A percentile compares a stretch with the other conserved stretches of the same genome.
Evolutionary conservation across 2,329 filamentous ascomycete species (phyloP).

Genomic region (Metarhizium humberi): DNA sequence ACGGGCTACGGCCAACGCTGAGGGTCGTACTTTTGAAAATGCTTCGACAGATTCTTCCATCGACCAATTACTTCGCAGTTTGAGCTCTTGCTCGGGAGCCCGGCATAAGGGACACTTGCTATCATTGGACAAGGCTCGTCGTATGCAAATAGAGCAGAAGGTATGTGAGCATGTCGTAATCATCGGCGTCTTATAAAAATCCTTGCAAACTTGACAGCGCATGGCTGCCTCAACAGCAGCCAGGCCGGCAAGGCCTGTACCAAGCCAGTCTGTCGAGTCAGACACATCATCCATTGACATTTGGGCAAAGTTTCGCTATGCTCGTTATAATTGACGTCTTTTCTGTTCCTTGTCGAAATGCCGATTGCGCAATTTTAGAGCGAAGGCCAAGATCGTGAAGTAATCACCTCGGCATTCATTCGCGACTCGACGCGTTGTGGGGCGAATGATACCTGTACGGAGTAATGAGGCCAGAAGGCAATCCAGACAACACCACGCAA

Average conservation of each 20-base stretch:
- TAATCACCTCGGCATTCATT: not conserved
- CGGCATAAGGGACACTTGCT: conserved; percentile 85
- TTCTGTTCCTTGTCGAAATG: not conserved
- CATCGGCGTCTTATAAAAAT: conserved; percentile 92
- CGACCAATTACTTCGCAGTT: conserved; percentile 74
- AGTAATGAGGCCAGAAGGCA: too few relatives aligned
- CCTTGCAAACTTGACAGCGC: conserved; percentile 95
- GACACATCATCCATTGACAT: conserved; percentile 38
- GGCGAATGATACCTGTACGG: not conserved
- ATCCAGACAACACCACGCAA: not conserved
- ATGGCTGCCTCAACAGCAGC: conserved; percentile 71
- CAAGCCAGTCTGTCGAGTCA: conserved; percentile 80
- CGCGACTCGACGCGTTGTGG: conserved; percentile 5
- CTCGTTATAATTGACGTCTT: not conserved
- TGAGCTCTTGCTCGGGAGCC: conserved; percentile 69
- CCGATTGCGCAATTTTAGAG: not conserved
- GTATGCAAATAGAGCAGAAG: conserved; percentile 94
- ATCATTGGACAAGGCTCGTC: conserved; percentile 71
- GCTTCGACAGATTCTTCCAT: conserved; percentile 76
- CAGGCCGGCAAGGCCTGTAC: conserved; percentile 57
- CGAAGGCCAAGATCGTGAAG: not conserved
- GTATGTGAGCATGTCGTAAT: conserved; percentile 92
- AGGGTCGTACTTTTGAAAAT: conserved; percentile 57
- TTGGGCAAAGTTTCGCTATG: not conserved
- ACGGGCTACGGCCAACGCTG: conserved; percentile 55